Evolutionary conservation across 306 rosid species (phyloP).

Genomic region (Begonia masoniana): DNA sequence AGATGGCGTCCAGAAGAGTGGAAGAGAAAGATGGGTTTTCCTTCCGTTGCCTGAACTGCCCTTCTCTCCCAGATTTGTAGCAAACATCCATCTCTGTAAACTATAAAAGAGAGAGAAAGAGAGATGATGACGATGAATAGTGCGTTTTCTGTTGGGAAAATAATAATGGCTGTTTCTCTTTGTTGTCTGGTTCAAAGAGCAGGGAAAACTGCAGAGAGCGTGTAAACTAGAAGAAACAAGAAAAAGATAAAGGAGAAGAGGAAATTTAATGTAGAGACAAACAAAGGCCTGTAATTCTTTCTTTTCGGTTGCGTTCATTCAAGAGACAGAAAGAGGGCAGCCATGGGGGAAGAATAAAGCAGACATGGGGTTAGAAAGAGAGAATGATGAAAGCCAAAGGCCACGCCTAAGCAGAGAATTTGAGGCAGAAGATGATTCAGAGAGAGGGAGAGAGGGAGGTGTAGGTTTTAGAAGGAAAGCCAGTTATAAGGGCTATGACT

Average conservation of each 20-base stretch:
- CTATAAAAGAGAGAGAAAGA: not conserved
- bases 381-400: constrained; percentile 62
- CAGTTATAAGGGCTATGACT: too few species aligned
- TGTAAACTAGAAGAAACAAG: not conserved
- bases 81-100: constrained; percentile 46
- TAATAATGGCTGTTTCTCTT: not conserved
- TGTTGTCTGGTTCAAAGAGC: constrained; percentile 32
- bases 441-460: constrained; percentile 23
- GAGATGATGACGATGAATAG: too few species aligned
- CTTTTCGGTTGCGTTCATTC: too few species aligned
- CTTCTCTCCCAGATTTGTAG: constrained; percentile 24
- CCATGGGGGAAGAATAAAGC: constrained; percentile 6
- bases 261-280: too few species aligned
- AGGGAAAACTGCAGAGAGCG: constrained; percentile 17
- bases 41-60: constrained; percentile 30
- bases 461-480: not conserved
- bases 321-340: constrained; percentile 5
- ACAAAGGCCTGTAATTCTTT: too few species aligned
- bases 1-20: constrained; percentile 68
- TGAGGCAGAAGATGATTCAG: constrained; percentile 23
- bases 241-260: too few species aligned
- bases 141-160: not conserved
- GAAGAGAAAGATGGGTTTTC: constrained; percentile 91
- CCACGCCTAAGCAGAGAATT: constrained; percentile 52
- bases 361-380: constrained; percentile 5